Evolutionary conservation across 2,329 filamentous ascomycete genomes (phyloP).

Genomic region (Beauveria varroae): DNA sequence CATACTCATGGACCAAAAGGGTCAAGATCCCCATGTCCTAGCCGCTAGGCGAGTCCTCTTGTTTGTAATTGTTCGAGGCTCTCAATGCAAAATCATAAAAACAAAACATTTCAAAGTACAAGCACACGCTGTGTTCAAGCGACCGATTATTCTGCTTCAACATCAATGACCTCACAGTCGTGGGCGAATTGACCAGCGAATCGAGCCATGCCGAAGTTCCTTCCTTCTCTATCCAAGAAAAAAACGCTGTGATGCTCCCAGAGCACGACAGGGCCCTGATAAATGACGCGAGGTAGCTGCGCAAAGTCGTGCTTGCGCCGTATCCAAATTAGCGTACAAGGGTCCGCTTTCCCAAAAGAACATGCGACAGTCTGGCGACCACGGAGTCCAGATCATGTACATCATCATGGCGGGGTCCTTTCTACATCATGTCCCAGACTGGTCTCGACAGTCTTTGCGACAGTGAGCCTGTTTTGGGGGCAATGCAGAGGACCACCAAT

Average conservation of each 20-base stretch:
- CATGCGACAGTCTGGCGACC: slow-evolving; percentile 8
- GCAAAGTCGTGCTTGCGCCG: neutral
- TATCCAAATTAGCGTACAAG: neutral
- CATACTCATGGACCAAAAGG: neutral
- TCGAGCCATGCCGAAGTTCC: neutral
- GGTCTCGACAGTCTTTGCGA: neutral
- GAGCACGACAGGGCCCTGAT: neutral
- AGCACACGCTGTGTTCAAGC: neutral
- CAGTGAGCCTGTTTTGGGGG: neutral
- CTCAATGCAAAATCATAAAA: slow-evolving; percentile 9
- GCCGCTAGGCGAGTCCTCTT: slow-evolving; percentile 10
- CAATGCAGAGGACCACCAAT: neutral
- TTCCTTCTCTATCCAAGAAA: slow-evolving; percentile 1
- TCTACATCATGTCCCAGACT: slow-evolving; percentile 6
- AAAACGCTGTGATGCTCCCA: neutral
- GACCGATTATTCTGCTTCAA: neutral
- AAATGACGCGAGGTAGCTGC: neutral
- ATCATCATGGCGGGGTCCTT: slow-evolving; percentile 7
- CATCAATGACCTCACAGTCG: neutral
- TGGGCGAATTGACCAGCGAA: neutral
- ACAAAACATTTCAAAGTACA: slow-evolving; percentile 5
- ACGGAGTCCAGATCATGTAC: slow-evolving; percentile 8
- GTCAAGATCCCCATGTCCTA: neutral
- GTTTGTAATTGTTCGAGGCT: neutral
- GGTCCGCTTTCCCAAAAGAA: neutral